Percentiles rank a stretch among this genome's conserved stretches.
Conservation (phyloP, 2,329 filamentous ascomycete genomes). For the Sclerotinia subarctica region DNA sequence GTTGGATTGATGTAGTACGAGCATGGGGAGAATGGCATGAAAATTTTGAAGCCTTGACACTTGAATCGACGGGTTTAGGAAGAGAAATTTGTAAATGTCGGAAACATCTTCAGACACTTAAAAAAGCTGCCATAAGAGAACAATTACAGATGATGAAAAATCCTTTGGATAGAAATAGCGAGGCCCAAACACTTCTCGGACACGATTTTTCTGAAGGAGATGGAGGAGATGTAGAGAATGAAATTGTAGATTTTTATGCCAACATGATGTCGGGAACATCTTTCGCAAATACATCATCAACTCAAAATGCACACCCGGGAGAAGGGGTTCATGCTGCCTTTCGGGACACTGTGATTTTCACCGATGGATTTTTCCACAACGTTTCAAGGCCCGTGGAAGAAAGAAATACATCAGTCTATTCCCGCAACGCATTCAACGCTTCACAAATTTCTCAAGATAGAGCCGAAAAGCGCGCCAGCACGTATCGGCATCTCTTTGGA, state of each 20-base stretch:
- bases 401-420: background rate
- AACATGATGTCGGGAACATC: constrained; percentile 21
- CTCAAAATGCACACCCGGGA: background rate
- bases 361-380: background rate
- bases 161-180: background rate
- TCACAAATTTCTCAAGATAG: background rate
- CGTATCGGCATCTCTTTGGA: constrained; percentile 6
- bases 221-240: constrained; percentile 24
- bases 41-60: constrained; percentile 6
- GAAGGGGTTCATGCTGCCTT: constrained; percentile 25
- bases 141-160: background rate
- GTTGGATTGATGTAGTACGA: constrained; percentile 27
- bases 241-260: constrained; percentile 29
- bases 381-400: background rate
- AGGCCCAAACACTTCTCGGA: constrained; percentile 39
- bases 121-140: constrained; percentile 41
- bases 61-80: constrained; percentile 21
- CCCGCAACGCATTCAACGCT: background rate
- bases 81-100: constrained; percentile 22
- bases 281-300: background rate
- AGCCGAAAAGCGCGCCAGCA: background rate
- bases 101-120: constrained; percentile 42
- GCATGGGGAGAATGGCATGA: constrained; percentile 27
- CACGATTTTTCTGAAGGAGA: constrained; percentile 17
- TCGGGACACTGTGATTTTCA: constrained; percentile 17